Evolutionary conservation across 768 basidiomycete genomes (phyloP), one percentile per base, ranked within the genome.

Genomic region (Calocybe cyanea): DNA sequence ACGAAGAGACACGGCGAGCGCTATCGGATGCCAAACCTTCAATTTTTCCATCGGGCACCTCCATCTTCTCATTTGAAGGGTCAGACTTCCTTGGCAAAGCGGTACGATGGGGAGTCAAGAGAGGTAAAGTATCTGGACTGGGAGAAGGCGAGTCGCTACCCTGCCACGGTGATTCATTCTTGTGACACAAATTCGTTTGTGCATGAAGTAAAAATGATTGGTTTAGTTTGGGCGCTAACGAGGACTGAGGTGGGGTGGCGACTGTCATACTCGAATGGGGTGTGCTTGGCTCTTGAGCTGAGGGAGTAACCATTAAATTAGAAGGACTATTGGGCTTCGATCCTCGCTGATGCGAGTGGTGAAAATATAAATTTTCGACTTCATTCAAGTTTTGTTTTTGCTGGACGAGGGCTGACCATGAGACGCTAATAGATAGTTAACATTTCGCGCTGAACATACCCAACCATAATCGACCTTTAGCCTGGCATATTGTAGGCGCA

Each of bases 401-500:
- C 85, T 87, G 57, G 11, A 45, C 30, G 24, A 37, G 48, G 39
- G n/a, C n/a, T n/a, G 30, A 18, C 24, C 20, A 37, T 43, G 23
- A 44, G 19, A 15, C 24, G 17, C n/a, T 11, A 28, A 21, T 14
- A 11, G 20, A 31, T 19, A 21, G n/a, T 8, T 13, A 21, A 14
- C 18, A 20, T 24, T 15, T 21, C 38, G 37, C 24, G 6, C 1
- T 39, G 10, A 32, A 68, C 80, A 33, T 60, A 87, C 86, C 87
- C 87, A 89, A 35, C 87, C 86, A 59, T 87, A 76, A 52, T 89
- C 85, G 39, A 89, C 86, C 58, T 89, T 89, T 47, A 89, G 68
- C 58, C 76, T 73, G 11, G 87, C 87, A 55, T 88, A 89, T 56
- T 85, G 86, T 14, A 89, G 68, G 19, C 87, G 77, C 64, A 85